Evolutionary conservation across 768 basidiomycete genomes (phyloP).

Genomic region (Xerocomus spinulosus): DNA sequence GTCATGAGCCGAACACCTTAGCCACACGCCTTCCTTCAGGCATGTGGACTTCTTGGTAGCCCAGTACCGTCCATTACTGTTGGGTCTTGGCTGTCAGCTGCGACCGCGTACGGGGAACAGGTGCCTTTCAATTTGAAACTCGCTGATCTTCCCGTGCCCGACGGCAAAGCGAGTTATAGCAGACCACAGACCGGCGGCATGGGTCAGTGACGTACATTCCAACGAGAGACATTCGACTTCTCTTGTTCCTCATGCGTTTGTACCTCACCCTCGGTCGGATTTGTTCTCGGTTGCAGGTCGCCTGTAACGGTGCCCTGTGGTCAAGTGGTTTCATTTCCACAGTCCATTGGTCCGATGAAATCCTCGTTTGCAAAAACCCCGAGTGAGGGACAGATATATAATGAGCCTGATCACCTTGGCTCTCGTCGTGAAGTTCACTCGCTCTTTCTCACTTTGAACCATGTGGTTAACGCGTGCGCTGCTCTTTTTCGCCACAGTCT

Average conservation of each 20-base stretch:
- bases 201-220: slow-evolving; percentile 1
- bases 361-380: not conserved
- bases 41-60: not conserved
- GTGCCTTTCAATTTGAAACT: slow-evolving; percentile 10
- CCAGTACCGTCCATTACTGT: no score
- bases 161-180: not conserved
- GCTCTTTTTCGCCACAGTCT: slow-evolving; percentile 8
- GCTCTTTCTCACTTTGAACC: not conserved
- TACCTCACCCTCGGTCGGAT: slow-evolving; percentile 1
- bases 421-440: not conserved
- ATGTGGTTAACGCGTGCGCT: slow-evolving; percentile 11
- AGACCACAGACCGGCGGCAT: no score
- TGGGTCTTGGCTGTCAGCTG: not conserved
- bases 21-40: not conserved
- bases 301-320: not conserved
- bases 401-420: not conserved
- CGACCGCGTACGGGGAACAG: not conserved
- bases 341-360: not conserved
- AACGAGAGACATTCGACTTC: not conserved
- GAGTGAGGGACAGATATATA: slow-evolving; percentile 12
- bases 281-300: slow-evolving; percentile 1
- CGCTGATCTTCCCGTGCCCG: not conserved
- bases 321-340: not conserved
- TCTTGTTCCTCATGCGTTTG: not conserved
- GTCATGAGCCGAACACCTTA: slow-evolving; percentile 1